Evolutionary conservation across 257 asterid genomes (phyloP).

Genomic region (Oldenlandia corymbosa): DNA sequence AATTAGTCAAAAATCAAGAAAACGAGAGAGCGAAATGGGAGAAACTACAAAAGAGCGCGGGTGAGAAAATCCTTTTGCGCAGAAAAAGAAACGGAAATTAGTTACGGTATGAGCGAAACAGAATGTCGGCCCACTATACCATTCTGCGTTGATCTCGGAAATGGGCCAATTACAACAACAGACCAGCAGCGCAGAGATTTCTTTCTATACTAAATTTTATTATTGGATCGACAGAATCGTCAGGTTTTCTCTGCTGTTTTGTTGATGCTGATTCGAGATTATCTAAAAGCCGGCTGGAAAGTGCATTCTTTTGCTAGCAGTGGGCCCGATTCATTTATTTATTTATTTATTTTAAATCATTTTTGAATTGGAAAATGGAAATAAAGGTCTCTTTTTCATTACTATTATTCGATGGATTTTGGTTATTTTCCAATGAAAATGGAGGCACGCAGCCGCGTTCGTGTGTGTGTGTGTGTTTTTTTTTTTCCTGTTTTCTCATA

Average conservation of each 20-base stretch:
- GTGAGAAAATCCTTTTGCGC: constrained; percentile 18
- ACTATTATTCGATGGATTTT: too few species aligned
- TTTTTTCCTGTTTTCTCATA: too few species aligned
- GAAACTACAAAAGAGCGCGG: background rate
- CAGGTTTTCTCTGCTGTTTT: too few species aligned
- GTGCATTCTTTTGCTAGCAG: background rate
- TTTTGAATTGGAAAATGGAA: too few species aligned
- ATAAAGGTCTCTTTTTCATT: too few species aligned
- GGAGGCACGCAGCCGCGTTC: too few species aligned
- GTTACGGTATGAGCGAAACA: background rate
- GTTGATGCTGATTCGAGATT: too few species aligned
- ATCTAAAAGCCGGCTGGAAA: background rate
- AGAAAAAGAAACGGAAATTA: constrained; percentile 12
- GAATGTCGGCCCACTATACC: background rate
- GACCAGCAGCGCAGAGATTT: background rate
- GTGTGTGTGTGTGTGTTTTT: too few species aligned
- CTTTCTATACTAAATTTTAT: background rate
- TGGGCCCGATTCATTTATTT: too few species aligned
- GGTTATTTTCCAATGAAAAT: too few species aligned
- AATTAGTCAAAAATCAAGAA: constrained; percentile 10
- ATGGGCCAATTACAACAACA: background rate
- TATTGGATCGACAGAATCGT: background rate
- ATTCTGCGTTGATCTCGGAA: constrained; percentile 3
- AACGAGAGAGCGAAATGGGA: background rate
- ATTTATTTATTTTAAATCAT: too few species aligned